These are phyloP conservation scores for Saxophila tyrrhenica DNA, from an alignment of 495 filamentous ascomycete species.

Conservation along the genomic window DNA sequence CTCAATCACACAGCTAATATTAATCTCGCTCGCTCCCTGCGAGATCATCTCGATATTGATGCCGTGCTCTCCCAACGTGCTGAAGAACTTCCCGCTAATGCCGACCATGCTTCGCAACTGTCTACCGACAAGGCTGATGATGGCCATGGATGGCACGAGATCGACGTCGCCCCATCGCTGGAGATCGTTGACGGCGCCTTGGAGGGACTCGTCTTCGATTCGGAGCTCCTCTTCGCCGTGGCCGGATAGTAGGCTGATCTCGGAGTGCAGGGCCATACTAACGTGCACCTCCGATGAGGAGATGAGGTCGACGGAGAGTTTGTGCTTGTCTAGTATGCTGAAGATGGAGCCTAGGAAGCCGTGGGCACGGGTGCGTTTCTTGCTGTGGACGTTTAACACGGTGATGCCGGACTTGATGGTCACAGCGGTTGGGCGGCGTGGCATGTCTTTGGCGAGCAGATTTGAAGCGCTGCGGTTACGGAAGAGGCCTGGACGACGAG, in stretches of 20 bases:
- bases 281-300: slow-evolving; percentile 91
- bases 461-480: slow-evolving; percentile 25
- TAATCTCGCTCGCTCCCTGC: slow-evolving; percentile 95
- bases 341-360: slow-evolving; percentile 91
- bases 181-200: slow-evolving; percentile 45
- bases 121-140: slow-evolving; percentile 78
- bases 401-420: slow-evolving; percentile 90
- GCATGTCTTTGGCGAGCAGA: slow-evolving; percentile 9
- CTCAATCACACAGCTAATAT: slow-evolving; percentile 94
- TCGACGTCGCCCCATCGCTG: slow-evolving; percentile 72
- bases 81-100: slow-evolving; percentile 61
- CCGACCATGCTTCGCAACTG: slow-evolving; percentile 95
- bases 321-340: slow-evolving; percentile 64
- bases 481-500: slow-evolving; percentile 32
- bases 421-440: slow-evolving; percentile 66
- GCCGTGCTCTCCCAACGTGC: slow-evolving; percentile 68
- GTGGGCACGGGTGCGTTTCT: slow-evolving; percentile 76
- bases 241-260: slow-evolving; percentile 34
- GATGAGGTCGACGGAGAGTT: slow-evolving; percentile 81
- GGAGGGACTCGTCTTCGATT: slow-evolving; percentile 27
- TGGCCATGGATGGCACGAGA: slow-evolving; percentile 76
- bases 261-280: slow-evolving; percentile 81
- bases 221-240: slow-evolving; percentile 51
- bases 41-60: slow-evolving; percentile 98
- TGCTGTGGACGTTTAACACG: slow-evolving; percentile 90